Conservation (phyloP, 371 early-diverging fungal genomes). For the Actinomucor elegans region DNA sequence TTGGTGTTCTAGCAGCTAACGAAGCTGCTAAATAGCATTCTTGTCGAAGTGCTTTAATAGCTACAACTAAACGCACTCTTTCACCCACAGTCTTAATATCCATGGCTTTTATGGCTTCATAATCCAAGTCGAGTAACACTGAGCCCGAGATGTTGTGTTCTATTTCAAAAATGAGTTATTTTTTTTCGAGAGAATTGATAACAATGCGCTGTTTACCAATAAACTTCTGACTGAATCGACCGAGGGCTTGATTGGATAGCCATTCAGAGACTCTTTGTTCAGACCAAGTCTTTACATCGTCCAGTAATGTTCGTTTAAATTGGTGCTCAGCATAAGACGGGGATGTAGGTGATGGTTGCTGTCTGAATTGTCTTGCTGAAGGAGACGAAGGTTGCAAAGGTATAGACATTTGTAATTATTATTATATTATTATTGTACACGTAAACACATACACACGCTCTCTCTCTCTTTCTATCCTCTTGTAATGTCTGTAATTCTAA, state of each 20-base stretch:
- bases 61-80: slow-evolving; percentile 72
- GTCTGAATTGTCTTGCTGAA: slow-evolving; percentile 19
- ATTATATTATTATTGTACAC: too few species aligned
- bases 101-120: slow-evolving; percentile 80
- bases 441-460: too few species aligned
- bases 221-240: slow-evolving; percentile 68
- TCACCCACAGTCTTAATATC: slow-evolving; percentile 84
- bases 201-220: slow-evolving; percentile 35
- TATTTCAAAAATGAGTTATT: slow-evolving; percentile 13
- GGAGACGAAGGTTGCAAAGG: slow-evolving; percentile 21
- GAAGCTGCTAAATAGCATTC: slow-evolving; percentile 53
- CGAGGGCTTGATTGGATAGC: slow-evolving; percentile 72
- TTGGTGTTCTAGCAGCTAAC: slow-evolving; percentile 31
- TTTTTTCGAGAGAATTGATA: neutral
- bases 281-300: slow-evolving; percentile 67
- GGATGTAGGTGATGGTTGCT: slow-evolving; percentile 57
- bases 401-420: slow-evolving; percentile 14
- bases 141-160: slow-evolving; percentile 81
- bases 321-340: slow-evolving; percentile 44
- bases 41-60: slow-evolving; percentile 70
- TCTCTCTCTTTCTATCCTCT: too few species aligned
- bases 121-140: slow-evolving; percentile 79
- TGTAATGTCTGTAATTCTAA: too few species aligned
- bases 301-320: slow-evolving; percentile 40
- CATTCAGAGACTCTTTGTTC: slow-evolving; percentile 71